Evolutionary conservation across 257 asterid species (phyloP).

Genomic region (Parsonsia alboflavescens): DNA sequence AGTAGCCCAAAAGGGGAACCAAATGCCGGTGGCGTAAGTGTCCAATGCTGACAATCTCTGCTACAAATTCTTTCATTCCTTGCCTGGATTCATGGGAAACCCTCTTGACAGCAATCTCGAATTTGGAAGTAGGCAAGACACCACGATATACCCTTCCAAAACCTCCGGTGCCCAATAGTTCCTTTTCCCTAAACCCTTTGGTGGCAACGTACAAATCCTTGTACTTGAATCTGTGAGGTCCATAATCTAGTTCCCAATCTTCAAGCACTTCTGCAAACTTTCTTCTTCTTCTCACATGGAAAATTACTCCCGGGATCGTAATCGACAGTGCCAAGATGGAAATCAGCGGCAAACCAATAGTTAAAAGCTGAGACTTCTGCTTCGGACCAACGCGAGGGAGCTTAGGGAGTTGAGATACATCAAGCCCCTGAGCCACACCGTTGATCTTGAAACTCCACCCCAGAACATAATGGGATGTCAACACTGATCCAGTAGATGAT

Average conservation of each 20-base stretch:
- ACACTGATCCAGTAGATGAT: constrained; percentile 34
- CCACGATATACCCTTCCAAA: constrained; percentile 66
- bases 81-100: constrained; percentile 62
- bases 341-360: constrained; percentile 35
- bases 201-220: constrained; percentile 59
- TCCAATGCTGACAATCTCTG: constrained; percentile 66
- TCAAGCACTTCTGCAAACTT: constrained; percentile 53
- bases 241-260: constrained; percentile 54
- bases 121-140: constrained; percentile 28
- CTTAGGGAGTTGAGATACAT: constrained; percentile 43
- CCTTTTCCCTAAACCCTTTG: constrained; percentile 45
- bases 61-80: constrained; percentile 58
- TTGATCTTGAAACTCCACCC: constrained; percentile 60
- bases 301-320: constrained; percentile 5
- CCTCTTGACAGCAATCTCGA: constrained; percentile 50
- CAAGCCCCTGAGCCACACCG: constrained; percentile 33
- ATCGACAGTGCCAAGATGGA: background rate
- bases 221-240: constrained; percentile 54
- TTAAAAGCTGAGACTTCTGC: constrained; percentile 22
- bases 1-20: constrained; percentile 55
- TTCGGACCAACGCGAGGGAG: constrained; percentile 48
- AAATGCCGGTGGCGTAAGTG: constrained; percentile 60
- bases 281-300: constrained; percentile 26
- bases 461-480: constrained; percentile 44
- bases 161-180: constrained; percentile 55